These are phyloP conservation scores for Boletus holoroseus DNA, from an alignment of 1,284 basidiomycete genomes.

Conservation along the genomic window DNA sequence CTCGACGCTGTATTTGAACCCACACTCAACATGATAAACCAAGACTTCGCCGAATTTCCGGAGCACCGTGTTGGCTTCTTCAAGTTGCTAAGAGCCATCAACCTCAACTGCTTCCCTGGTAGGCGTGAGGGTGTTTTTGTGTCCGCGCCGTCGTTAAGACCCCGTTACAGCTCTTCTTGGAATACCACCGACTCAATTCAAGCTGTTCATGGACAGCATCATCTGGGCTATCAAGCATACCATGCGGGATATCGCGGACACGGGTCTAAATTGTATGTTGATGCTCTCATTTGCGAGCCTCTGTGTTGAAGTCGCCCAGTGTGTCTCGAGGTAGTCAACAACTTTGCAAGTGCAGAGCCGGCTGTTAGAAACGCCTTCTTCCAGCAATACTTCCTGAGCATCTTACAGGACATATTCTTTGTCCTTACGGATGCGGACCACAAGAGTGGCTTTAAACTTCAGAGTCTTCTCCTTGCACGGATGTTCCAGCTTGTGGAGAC, in stretches of 20 bases:
- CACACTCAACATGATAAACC: conserved; percentile 98
- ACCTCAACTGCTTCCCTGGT: conserved; percentile 95
- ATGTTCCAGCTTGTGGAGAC: conserved; percentile 93
- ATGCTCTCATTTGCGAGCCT: not conserved
- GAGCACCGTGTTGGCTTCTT: conserved; percentile 98
- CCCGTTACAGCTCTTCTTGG: conserved; percentile 66
- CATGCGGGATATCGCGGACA: conserved; percentile 98
- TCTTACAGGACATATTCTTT: conserved; percentile 96
- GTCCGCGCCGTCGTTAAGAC: not conserved
- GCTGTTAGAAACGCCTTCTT: conserved; percentile 78
- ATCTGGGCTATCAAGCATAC: conserved; percentile 99
- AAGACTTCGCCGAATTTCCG: conserved; percentile 97
- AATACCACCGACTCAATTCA: conserved; percentile 91
- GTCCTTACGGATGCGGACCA: conserved; percentile 98
- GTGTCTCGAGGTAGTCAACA: conserved; percentile 92
- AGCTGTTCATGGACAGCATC: conserved; percentile 96
- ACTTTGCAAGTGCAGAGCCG: conserved; percentile 82
- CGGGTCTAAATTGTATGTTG: conserved; percentile 77
- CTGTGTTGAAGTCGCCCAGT: conserved; percentile 46
- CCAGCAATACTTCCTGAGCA: conserved; percentile 88
- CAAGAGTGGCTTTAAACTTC: conserved; percentile 95
- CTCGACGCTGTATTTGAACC: conserved; percentile 98
- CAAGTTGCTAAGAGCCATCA: conserved; percentile 91
- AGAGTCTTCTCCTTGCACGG: conserved; percentile 83
- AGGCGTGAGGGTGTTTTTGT: conserved; percentile 20